A percentile compares a stretch with the other conserved stretches of the same genome.
phyloP scores from a whole-genome alignment of 805 yeast genomes.

The Candida caryicola region DNA sequence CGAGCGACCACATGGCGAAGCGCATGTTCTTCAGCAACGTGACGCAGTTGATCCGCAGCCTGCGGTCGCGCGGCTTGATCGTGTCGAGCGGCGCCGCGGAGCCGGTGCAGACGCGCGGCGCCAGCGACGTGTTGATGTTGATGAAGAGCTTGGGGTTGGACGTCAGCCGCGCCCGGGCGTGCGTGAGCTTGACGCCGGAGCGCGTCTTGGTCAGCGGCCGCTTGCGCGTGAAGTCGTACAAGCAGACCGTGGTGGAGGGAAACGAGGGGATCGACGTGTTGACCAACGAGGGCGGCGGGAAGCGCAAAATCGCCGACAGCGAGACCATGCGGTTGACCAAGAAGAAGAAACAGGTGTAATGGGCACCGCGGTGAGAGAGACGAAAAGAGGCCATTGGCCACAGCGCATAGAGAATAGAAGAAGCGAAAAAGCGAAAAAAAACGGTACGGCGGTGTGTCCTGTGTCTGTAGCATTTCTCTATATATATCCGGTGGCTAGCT shows the following conservation, averaged over 20 bases:
- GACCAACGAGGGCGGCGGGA: slow-evolving; percentile 16
- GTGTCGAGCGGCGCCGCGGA: slow-evolving; percentile 70
- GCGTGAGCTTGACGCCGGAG: slow-evolving; percentile 59
- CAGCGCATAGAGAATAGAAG: no score
- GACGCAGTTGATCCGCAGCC: slow-evolving; percentile 72
- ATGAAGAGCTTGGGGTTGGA: slow-evolving; percentile 70
- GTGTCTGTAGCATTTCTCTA: no score
- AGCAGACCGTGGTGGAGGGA: slow-evolving; percentile 67
- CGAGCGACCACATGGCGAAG: slow-evolving; percentile 26
- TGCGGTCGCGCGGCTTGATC: slow-evolving; percentile 76
- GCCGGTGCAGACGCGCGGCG: slow-evolving; percentile 60
- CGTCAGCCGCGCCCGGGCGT: slow-evolving; percentile 54
- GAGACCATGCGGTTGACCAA: no score
- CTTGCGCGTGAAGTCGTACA: slow-evolving; percentile 68
- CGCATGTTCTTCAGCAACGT: slow-evolving; percentile 68
- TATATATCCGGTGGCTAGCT: no score
- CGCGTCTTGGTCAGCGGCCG: slow-evolving; percentile 71
- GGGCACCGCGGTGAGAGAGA: not conserved
- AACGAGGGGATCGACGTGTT: slow-evolving; percentile 34
- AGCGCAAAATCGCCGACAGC: no score
- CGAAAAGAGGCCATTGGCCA: no score
- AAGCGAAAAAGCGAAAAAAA: slow-evolving; percentile 14
- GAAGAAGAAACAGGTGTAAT: no score
- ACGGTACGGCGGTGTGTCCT: no score
- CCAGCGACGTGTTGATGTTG: slow-evolving; percentile 65